These are phyloP conservation scores for Pseudocercospora fijiensis DNA, from an alignment of 2,329 filamentous ascomycete genomes.

Conservation along the genomic window DNA sequence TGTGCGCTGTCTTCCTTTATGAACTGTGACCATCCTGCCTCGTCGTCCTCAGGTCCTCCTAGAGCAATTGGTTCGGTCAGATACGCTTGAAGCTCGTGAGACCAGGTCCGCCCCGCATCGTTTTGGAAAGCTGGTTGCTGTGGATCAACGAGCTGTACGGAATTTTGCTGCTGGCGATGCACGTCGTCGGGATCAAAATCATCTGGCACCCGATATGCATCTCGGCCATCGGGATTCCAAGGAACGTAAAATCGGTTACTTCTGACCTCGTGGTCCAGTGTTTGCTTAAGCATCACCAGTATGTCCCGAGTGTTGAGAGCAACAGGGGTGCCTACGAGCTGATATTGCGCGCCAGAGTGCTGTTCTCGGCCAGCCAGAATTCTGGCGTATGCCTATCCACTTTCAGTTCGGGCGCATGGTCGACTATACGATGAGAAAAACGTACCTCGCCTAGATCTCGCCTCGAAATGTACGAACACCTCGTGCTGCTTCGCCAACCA, in stretches of 20 bases:
- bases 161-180: neutral
- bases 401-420: neutral
- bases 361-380: slow-evolving; percentile 3
- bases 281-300: neutral
- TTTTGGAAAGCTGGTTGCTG: neutral
- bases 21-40: neutral
- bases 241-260: neutral
- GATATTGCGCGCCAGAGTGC: neutral
- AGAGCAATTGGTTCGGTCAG: neutral
- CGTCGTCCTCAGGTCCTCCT: neutral
- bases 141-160: neutral
- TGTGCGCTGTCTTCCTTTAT: neutral
- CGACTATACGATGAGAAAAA: neutral
- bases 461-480: neutral
- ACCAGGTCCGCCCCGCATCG: neutral
- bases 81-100: neutral
- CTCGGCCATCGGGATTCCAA: neutral
- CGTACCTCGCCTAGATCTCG: neutral
- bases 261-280: neutral
- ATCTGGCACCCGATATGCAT: neutral
- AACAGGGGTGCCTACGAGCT: neutral
- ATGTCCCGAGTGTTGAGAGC: neutral
- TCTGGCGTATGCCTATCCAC: neutral
- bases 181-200: neutral
- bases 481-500: slow-evolving; percentile 1